These are phyloP conservation scores for Oxytropis ochrocephala DNA, from an alignment of 306 rosid species.

Conservation along the genomic window DNA sequence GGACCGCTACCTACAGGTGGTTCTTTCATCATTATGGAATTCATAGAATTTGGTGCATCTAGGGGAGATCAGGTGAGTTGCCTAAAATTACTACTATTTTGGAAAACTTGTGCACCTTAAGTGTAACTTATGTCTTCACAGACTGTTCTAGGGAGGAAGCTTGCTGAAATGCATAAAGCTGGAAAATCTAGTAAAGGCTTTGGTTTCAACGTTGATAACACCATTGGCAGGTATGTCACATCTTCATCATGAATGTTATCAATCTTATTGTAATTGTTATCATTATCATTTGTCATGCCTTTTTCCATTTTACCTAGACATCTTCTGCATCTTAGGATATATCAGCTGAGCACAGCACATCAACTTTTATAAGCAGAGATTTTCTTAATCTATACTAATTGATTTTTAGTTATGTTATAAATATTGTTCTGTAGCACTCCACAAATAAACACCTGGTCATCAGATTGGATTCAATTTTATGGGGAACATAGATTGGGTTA, in stretches of 20 bases:
- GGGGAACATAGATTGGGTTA: constrained; percentile 81
- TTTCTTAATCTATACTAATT: neutral
- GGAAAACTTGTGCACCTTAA: constrained; percentile 5
- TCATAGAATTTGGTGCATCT: constrained; percentile 66
- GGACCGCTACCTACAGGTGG: constrained; percentile 86
- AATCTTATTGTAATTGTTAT: neutral
- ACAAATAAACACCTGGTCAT: constrained; percentile 83
- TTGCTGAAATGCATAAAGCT: constrained; percentile 90
- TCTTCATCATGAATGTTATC: neutral
- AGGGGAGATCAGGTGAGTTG: constrained; percentile 75
- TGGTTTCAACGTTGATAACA: constrained; percentile 81
- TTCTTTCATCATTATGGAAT: constrained; percentile 92
- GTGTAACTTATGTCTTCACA: constrained; percentile 30
- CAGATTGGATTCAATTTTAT: constrained; percentile 87
- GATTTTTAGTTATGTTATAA: neutral
- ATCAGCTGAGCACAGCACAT: neutral
- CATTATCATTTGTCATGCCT: neutral
- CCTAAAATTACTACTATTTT: neutral
- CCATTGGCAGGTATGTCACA: constrained; percentile 73
- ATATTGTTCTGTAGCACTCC: constrained; percentile 60
- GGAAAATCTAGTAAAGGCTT: constrained; percentile 77
- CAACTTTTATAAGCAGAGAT: neutral
- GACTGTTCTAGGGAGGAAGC: constrained; percentile 82
- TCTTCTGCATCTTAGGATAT: neutral
- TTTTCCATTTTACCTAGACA: neutral